Conservation (phyloP, 202 grass and related monocot genomes). For the Digitaria exilis region DNA sequence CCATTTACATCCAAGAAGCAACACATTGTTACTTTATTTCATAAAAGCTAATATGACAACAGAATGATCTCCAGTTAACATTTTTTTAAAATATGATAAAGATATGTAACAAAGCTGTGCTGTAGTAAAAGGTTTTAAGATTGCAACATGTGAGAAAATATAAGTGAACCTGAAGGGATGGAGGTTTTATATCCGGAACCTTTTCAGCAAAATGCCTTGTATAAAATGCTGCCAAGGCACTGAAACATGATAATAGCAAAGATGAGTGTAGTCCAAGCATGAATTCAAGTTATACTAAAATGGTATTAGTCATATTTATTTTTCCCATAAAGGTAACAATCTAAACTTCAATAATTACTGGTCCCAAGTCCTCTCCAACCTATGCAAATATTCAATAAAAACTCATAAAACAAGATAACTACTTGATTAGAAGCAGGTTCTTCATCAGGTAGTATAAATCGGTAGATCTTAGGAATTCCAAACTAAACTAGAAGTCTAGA, state of each 20-base stretch:
- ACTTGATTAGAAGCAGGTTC: background rate
- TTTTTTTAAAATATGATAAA: conserved; percentile 12
- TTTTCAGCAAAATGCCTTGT: conserved; percentile 96
- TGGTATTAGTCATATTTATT: background rate
- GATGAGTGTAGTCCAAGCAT: conserved; percentile 19
- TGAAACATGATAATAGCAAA: conserved; percentile 49
- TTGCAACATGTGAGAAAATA: conserved; percentile 22
- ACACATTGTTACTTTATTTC: conserved; percentile 18
- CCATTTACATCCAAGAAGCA: background rate
- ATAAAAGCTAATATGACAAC: conserved; percentile 9
- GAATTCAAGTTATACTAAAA: conserved; percentile 25
- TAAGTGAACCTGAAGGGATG: conserved; percentile 84
- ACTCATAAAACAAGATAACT: background rate
- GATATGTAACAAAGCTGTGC: conserved; percentile 17
- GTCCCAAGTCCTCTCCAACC: too few relatives aligned
- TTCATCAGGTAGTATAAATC: background rate
- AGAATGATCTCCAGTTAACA: conserved; percentile 10
- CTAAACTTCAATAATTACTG: too few relatives aligned
- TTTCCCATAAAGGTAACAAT: background rate
- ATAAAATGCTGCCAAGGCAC: conserved; percentile 98
- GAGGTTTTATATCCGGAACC: conserved; percentile 83
- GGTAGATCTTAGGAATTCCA: conserved; percentile 24
- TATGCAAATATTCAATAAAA: conserved; percentile 7
- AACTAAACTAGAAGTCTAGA: conserved; percentile 20
- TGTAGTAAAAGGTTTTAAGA: background rate